Evolutionary conservation across 2,329 filamentous ascomycete species (phyloP), one percentile per base, ranked within the genome.

Genomic region (Arthroderma sp.): DNA sequence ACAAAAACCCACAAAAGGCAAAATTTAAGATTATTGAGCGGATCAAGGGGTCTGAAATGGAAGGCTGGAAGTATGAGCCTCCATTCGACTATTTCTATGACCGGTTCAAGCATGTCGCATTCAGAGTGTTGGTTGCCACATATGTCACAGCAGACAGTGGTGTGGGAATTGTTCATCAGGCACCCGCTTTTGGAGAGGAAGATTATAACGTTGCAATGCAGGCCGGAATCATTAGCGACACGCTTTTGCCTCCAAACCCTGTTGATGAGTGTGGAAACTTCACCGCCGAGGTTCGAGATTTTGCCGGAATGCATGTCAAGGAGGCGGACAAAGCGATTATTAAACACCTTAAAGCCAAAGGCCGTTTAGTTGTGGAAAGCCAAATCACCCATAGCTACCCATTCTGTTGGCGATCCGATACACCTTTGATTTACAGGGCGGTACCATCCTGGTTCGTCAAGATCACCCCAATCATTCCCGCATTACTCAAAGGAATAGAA

Each of bases 401-500:
- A 15, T 89, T 89, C 76, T 95, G 89, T 64, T 87, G 84, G 68
- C 79, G 89, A 49, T 94, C 87, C n/a, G 89, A 95, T 60, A 95
- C 86, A 0, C 89, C 87, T 29, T 73, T 96, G 50, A 94, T 96
- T 55, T 91, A 94, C 66, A 79, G 84, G 52, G 86, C 89, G 28
- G 86, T 95, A 11, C 85, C 88, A 6, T 86, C 87, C 1, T 96
- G 89, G 89, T 95, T 95, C 61, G 83, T 96, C 56, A 86, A 85
- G 62, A 86, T 95, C 39, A 77, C 82, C 11, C 77, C 83, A 48
- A 83, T 87, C 54, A 78, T 94, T 42, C 86, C 87, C 1, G 70
- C 88, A 52, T 89, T 96, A 82, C 71, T 95, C n/a, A 72, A 85
- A 55, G 91, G 89, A 53, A 88, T 95, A 48, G 82, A 94, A 58